Evolutionary conservation across 441 rosid genomes (phyloP).

Genomic region (Populus hybrid): DNA sequence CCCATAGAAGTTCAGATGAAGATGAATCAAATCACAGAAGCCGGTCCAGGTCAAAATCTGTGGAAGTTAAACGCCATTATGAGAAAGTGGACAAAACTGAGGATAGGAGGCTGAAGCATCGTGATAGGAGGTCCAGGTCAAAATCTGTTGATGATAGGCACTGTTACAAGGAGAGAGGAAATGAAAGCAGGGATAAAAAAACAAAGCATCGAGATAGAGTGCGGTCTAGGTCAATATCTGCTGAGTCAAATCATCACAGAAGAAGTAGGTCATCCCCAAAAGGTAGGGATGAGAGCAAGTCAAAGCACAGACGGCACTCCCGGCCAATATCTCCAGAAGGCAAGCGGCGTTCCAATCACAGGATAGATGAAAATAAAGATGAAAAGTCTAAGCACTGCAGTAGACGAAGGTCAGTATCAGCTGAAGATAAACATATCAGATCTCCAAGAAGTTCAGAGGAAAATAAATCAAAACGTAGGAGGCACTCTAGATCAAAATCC

Average conservation of each 20-base stretch:
- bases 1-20: slow-evolving; percentile 42
- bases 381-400: slow-evolving; percentile 47
- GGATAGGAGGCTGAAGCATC: slow-evolving; percentile 38
- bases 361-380: slow-evolving; percentile 34
- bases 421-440: slow-evolving; percentile 38
- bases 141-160: slow-evolving; percentile 51
- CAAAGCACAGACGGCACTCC: slow-evolving; percentile 46
- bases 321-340: slow-evolving; percentile 57
- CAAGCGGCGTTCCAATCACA: slow-evolving; percentile 36
- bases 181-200: slow-evolving; percentile 47
- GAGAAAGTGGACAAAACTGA: slow-evolving; percentile 36
- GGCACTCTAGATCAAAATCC: slow-evolving; percentile 40
- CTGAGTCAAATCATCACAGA: slow-evolving; percentile 39
- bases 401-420: slow-evolving; percentile 45
- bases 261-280: slow-evolving; percentile 51
- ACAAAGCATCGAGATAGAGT: slow-evolving; percentile 48
- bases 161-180: slow-evolving; percentile 35
- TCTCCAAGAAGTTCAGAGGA: slow-evolving; percentile 46
- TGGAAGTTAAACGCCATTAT: slow-evolving; percentile 36
- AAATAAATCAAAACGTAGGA: slow-evolving; percentile 35
- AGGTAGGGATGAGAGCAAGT: slow-evolving; percentile 42
- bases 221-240: slow-evolving; percentile 55
- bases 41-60: slow-evolving; percentile 54
- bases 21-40: slow-evolving; percentile 42
- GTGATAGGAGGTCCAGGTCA: slow-evolving; percentile 55